Evolutionary conservation across 768 basidiomycete species (phyloP).

Genomic region (Rhodotorula babjevae): DNA sequence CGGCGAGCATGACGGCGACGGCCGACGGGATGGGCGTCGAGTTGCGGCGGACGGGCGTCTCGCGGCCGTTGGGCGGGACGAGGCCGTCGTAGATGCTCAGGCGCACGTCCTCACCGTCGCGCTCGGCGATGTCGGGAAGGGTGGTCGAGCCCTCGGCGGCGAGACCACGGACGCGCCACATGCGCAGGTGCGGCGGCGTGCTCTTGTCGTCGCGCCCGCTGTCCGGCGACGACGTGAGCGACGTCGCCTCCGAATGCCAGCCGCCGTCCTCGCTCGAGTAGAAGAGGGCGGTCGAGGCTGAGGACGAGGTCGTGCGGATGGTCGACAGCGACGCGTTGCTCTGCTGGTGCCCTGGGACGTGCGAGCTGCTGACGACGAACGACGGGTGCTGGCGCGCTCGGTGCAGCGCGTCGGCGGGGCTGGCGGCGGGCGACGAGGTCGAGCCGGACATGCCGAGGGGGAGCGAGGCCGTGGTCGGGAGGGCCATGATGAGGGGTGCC

Average conservation of each 20-base stretch:
- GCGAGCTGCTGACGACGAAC: not conserved
- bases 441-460: no score
- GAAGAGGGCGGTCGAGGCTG: constrained; percentile 33
- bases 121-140: constrained; percentile 3
- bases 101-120: constrained; percentile 16
- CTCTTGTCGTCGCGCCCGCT: constrained; percentile 18
- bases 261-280: constrained; percentile 20
- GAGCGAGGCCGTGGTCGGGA: not conserved
- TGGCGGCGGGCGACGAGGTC: constrained; percentile 6
- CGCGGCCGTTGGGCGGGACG: not conserved
- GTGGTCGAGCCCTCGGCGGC: not conserved
- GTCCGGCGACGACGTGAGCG: constrained; percentile 33
- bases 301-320: constrained; percentile 30
- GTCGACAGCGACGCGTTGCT: constrained; percentile 33
- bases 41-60: constrained; percentile 2
- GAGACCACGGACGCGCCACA: constrained; percentile 26
- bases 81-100: constrained; percentile 9
- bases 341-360: not conserved
- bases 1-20: constrained; percentile 22
- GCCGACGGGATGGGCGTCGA: constrained; percentile 27
- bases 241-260: constrained; percentile 35
- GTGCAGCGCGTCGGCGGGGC: not conserved
- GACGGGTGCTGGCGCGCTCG: constrained; percentile 11
- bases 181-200: not conserved
- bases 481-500: not conserved